These are phyloP conservation scores for Amphicarpaea edgeworthii DNA, from an alignment of 306 rosid genomes.

Conservation along the genomic window DNA sequence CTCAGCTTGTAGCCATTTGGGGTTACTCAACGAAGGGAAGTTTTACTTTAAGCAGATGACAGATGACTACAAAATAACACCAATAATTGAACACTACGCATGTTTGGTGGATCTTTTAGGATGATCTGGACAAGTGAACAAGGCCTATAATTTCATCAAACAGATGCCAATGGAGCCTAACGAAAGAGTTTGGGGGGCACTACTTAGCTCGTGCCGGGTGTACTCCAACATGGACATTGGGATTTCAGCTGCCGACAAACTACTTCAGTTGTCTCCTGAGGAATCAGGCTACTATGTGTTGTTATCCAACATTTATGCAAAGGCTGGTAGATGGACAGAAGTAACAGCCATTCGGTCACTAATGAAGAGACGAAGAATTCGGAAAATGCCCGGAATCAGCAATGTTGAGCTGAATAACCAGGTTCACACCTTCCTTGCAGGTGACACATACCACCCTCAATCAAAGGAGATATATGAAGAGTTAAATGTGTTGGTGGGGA, in stretches of 20 bases:
- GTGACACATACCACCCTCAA: conserved; percentile 65
- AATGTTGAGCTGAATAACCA: conserved; percentile 71
- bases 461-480: conserved; percentile 66
- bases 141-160: conserved; percentile 66
- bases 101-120: conserved; percentile 80
- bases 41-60: conserved; percentile 66
- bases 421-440: conserved; percentile 74
- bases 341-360: conserved; percentile 58
- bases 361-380: conserved; percentile 67
- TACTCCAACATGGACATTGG: conserved; percentile 69
- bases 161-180: conserved; percentile 74
- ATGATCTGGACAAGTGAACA: conserved; percentile 64
- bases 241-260: conserved; percentile 65
- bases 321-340: conserved; percentile 82
- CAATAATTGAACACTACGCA: conserved; percentile 59
- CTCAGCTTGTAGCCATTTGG: conserved; percentile 79
- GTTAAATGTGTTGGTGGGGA: conserved; percentile 67
- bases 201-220: conserved; percentile 81
- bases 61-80: conserved; percentile 45
- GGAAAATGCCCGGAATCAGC: conserved; percentile 72
- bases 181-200: conserved; percentile 79
- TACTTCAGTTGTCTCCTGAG: conserved; percentile 66
- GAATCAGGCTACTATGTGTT: conserved; percentile 76
- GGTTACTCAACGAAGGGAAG: conserved; percentile 69
- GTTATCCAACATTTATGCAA: conserved; percentile 81